Percentiles rank a stretch among this genome's conserved stretches.
Evolutionary conservation across 345 rosid species (phyloP).

Genomic region (Eucalyptus microcorys): DNA sequence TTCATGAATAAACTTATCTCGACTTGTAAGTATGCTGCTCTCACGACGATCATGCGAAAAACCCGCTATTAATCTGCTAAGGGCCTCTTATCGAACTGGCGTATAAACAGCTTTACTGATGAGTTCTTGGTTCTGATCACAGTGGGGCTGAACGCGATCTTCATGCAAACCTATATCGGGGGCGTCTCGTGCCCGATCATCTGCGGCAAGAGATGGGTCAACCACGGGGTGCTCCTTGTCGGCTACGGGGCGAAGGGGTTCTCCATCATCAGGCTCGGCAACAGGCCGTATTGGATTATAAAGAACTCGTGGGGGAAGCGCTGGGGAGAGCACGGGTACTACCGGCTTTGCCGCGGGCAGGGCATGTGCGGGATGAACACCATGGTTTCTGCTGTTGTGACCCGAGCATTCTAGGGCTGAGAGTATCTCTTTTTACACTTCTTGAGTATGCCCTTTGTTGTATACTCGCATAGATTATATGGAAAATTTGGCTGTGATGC

Average conservation of each 20-base stretch:
- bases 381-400: constrained; percentile 79
- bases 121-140: neutral
- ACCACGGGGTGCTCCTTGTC: constrained; percentile 73
- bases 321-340: constrained; percentile 84
- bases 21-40: neutral
- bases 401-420: constrained; percentile 8
- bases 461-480: neutral
- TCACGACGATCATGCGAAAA: neutral
- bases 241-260: constrained; percentile 75
- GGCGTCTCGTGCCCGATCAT: constrained; percentile 90
- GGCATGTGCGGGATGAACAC: constrained; percentile 72
- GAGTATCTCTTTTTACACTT: neutral
- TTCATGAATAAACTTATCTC: neutral
- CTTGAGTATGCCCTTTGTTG: neutral
- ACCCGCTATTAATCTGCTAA: neutral
- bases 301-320: constrained; percentile 86
- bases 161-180: constrained; percentile 85
- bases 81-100: neutral
- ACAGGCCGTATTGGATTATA: constrained; percentile 73
- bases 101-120: neutral
- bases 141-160: constrained; percentile 73
- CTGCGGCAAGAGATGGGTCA: constrained; percentile 54
- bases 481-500: too few species aligned
- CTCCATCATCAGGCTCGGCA: constrained; percentile 56
- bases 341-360: constrained; percentile 65